Evolutionary conservation across 1,139 yeast genomes (phyloP).

Genomic region (Hyphopichia burtonii): DNA sequence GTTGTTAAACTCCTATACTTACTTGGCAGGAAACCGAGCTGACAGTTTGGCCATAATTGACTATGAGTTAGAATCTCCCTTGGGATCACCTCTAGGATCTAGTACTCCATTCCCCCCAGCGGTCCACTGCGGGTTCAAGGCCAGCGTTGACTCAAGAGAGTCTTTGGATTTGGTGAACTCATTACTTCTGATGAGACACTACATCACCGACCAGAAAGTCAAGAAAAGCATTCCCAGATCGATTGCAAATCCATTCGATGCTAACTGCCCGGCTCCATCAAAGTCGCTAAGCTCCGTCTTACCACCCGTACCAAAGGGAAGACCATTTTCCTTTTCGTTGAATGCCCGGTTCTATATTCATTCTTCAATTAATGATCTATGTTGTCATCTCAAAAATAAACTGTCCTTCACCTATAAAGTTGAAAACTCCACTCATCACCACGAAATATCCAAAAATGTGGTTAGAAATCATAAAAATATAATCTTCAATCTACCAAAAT

Average conservation of each 20-base stretch:
- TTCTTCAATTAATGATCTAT: conserved; percentile 14
- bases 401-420: conserved; percentile 2
- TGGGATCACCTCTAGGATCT: background rate
- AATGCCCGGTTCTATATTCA: conserved; percentile 28
- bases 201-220: no score
- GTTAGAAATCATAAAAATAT: conserved; percentile 1
- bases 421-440: background rate
- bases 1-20: background rate
- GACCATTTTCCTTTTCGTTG: conserved; percentile 34
- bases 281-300: no score
- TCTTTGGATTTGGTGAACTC: background rate
- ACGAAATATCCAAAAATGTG: background rate
- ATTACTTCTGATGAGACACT: no score
- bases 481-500: conserved; percentile 3
- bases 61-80: background rate
- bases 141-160: background rate
- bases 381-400: conserved; percentile 16
- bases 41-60: background rate
- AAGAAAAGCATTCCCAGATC: no score
- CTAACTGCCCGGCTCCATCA: no score
- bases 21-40: background rate
- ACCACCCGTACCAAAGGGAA: no score
- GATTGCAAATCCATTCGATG: no score
- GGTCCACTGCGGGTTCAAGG: background rate
- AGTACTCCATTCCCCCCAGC: no score